These are phyloP conservation scores for Calonectria pseudoturangicola DNA, from an alignment of 2,329 filamentous ascomycete species.

Conservation along the genomic window DNA sequence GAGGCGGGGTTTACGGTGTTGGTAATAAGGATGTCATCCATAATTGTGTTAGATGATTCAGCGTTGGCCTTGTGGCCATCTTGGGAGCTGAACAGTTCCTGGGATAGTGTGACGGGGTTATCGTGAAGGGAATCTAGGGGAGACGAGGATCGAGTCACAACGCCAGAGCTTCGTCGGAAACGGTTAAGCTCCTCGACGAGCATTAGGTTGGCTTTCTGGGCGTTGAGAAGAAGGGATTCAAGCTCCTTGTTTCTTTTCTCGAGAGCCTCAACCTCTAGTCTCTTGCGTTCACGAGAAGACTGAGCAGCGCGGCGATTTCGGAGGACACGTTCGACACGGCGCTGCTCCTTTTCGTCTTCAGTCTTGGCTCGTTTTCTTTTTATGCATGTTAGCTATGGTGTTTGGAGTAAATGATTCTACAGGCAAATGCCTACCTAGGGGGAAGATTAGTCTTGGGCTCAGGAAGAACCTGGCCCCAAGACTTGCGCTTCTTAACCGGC, in stretches of 20 bases:
- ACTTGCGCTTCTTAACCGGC: conserved; percentile 94
- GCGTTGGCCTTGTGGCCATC: conserved; percentile 59
- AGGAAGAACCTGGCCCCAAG: conserved; percentile 97
- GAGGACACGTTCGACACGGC: conserved; percentile 96
- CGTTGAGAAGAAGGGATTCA: conserved; percentile 76
- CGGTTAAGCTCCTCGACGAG: conserved; percentile 71
- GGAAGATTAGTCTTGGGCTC: conserved; percentile 97
- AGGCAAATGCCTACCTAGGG: conserved; percentile 79
- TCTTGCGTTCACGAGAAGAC: conserved; percentile 95
- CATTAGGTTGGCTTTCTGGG: conserved; percentile 71
- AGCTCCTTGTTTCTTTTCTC: conserved; percentile 84
- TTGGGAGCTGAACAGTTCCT: conserved; percentile 73
- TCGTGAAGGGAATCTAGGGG: conserved; percentile 65
- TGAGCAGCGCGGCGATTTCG: conserved; percentile 96
- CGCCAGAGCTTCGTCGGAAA: conserved; percentile 66
- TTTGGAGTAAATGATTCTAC: not conserved
- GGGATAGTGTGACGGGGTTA: conserved; percentile 74
- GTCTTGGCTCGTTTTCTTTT: conserved; percentile 96
- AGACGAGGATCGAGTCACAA: conserved; percentile 63
- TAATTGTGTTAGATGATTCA: conserved; percentile 58
- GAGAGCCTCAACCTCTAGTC: conserved; percentile 89
- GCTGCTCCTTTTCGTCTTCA: conserved; percentile 98
- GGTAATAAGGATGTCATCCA: conserved; percentile 66
- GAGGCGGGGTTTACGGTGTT: conserved; percentile 78
- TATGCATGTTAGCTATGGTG: conserved; percentile 51